Evolutionary conservation across 2,329 filamentous ascomycete genomes (phyloP), one percentile per base, ranked within the genome.

Genomic region (Stagonosporopsis chrysanthemi): DNA sequence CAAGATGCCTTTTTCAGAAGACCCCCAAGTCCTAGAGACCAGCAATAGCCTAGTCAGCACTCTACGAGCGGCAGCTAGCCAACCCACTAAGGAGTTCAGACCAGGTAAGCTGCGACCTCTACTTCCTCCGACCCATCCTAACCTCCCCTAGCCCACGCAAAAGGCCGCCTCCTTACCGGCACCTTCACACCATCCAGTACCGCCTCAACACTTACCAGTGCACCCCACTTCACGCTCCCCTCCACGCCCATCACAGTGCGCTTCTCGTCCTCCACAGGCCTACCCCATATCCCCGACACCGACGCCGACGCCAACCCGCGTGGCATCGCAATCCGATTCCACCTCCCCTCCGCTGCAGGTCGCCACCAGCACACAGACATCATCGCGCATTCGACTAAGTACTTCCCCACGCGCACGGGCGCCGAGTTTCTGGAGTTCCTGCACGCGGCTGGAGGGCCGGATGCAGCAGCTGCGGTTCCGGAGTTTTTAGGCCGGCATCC

Each of bases 341-440:
- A 82, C 33, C 80, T 79, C 55, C 80, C 79, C 4, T 67, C 71
- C 3, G 54, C 71, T 19, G 76, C 70, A 68, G 35, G 78, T 71
- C 45, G 71, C 67, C 64, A 78, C 14, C 69, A 77, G 19, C 84
- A 87, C 70, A 86, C 84, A 1, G 84, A 87, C 65, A 82, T 87
- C 62, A 74, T 87, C 47, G 71, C 78, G 0, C 84, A 86, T 70
- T 82, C 79, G 1, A 82, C 81, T 1, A 76, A 79, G 2, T 79
- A 76, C 68, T 86, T 86, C 70, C 84, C 84, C 0, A 78, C 78
- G 0, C 75, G 78, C 33, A 84, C 81, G 0, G 83, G 83, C 14
- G 82, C 78, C 14, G 82, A 81, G n/a, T 83, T 85, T 43, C 76
- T 85, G 1, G 76, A 77, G 8, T 77, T 86, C 46, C 74, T 86